Evolutionary conservation across 768 basidiomycete species (phyloP), one percentile per base, ranked within the genome.

Genomic region (Gyrodon lividus): DNA sequence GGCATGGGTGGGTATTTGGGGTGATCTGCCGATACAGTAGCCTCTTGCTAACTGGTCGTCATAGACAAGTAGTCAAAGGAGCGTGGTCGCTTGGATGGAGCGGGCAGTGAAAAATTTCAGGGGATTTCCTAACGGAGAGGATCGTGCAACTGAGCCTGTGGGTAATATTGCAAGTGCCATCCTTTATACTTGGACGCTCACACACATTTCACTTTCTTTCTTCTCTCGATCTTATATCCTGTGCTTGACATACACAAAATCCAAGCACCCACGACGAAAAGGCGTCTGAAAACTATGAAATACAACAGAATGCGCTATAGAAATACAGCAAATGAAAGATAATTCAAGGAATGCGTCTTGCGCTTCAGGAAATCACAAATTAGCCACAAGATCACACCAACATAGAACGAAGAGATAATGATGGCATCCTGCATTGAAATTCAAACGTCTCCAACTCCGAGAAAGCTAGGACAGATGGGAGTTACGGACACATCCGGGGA

Each of bases 1-100:
- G 71, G 67, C 80, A 80, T 79, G 30, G 38, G 26, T 28, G 20
- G 20, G 19, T 14, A 38, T 9, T 17, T 23, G 14, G 35, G 4
- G 10, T 33, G 40, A 28, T 2, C 12, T 16, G 30, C 17, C 17
- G 2, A 37, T 19, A 19, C 35, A 37, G n/a, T 37, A 6, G 6
- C n/a, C n/a, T 17, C 3, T 16, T 34, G 10, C 16, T 34, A 34
- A 3, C 33, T 3, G 10, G 10, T 5, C 10, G 33, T 34, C 33
- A 34, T 34, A 37, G 4, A 10, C 5, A 37, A 17, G 38, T n/a
- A 39, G 17, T 22, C 4, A 8, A 0, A 17, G 20, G 38, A 39
- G 6, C n/a, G 10, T 39, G 8, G n/a, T 13, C 31, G 5, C 31
- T 28, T 31, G 10, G 12, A 31, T 31, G 17, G n/a, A 37, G 17